Evolutionary conservation across 2,329 filamentous ascomycete genomes (phyloP), one percentile per base, ranked within the genome.

Genomic region (Stagonosporopsis cucurbitacearum): DNA sequence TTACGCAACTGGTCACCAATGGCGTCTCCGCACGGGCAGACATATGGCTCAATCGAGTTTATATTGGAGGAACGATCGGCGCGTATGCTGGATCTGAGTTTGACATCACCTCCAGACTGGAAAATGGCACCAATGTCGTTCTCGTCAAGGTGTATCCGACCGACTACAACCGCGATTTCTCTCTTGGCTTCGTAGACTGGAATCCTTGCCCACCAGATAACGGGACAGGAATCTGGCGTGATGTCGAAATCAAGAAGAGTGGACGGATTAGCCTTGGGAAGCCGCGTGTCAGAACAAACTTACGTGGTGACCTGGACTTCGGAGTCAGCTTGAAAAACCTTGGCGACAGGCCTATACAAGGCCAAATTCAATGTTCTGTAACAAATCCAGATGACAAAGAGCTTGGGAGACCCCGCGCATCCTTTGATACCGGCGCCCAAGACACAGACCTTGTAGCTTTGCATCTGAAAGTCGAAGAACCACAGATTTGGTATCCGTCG

Each of bases 151-250:
- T 80, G 0, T 80, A 86, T 59, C 85, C 85, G 0, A 87, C 85
- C 0, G 77, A 85, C 58, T 87, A 87, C 65, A 77, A 82, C 15
- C 78, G 81, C 22, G 84, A 88, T 57, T 80, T 88, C 48, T 84
- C 81, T 0, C 71, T 86, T 9, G 84, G 84, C 0, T 88, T 86
- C 51, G 80, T 85, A 0, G 85, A 87, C 62, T 87, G 85, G 85
- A 87, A 87, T 50, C 84, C 84, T 0, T 81, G 82, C 50, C 84
- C 85, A 0, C 80, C 83, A 0, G 86, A 88, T 65, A 87, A 87
- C 42, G 85, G 85, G 2, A 86, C 84, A 0, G 86, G 86, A 0
- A 75, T 88, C 8, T 88, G 86, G 86, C 78, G 86, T 5, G 76
- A 87, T 37, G 75, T 88, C 1, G 78, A 80, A 30, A 50, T 88